A percentile compares a stretch with the other conserved stretches of the same genome.
Conservation (phyloP, 164 flowering plant species). For the Cinnamomum micranthum region DNA sequence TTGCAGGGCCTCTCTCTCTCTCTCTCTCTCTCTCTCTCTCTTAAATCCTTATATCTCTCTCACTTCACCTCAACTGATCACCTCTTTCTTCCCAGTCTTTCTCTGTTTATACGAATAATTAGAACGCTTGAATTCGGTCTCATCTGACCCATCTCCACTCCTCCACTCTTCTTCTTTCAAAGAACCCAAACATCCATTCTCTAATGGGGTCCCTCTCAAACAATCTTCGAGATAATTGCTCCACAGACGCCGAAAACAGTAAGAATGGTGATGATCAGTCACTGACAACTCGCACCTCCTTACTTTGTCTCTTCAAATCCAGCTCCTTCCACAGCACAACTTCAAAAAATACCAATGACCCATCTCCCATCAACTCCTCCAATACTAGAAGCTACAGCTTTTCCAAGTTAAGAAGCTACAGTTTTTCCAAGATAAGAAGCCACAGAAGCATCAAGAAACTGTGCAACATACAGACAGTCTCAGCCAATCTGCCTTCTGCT, state of each 20-base stretch:
- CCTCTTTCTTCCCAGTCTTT: background rate
- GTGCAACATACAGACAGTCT: background rate
- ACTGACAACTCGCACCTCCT: background rate
- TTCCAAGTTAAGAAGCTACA: background rate
- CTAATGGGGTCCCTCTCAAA: background rate
- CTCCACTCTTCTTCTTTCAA: no score
- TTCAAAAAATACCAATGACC: background rate
- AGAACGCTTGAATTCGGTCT: background rate
- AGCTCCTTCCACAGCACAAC: background rate
- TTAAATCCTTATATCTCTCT: no score
- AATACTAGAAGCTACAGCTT: background rate
- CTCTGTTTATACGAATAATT: background rate
- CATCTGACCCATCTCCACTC: background rate
- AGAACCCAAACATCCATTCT: background rate
- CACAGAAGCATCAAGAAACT: background rate
- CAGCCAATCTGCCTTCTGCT: background rate
- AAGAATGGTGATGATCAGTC: background rate
- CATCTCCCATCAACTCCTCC: background rate
- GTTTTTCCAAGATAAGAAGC: background rate
- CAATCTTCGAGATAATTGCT: background rate
- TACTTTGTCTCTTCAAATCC: background rate
- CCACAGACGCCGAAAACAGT: background rate
- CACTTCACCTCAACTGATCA: no score
- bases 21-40: no score
- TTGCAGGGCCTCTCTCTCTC: no score